These are phyloP conservation scores for Paramecium sexaurelia DNA, from an alignment of 73 alveolate species.

Conservation along the genomic window DNA sequence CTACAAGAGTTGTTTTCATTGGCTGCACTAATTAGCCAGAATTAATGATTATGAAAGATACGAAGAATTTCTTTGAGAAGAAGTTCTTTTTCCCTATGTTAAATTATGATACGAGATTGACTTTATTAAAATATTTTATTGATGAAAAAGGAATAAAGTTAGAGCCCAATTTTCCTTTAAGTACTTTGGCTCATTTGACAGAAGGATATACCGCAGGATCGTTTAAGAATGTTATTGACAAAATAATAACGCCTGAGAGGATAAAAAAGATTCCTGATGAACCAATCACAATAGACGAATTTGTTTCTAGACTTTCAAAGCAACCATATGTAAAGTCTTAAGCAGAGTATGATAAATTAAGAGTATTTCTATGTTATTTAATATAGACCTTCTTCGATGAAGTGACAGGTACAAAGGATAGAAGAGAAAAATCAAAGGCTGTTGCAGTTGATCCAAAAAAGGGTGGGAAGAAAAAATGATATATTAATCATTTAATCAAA, in stretches of 20 bases:
- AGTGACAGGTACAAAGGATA: conserved; percentile 76
- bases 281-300: conserved; percentile 78
- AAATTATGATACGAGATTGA: conserved; percentile 80
- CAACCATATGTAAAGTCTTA: conserved; percentile 71
- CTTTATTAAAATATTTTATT: conserved; percentile 81
- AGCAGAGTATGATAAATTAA: conserved; percentile 72
- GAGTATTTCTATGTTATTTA: conserved; percentile 11
- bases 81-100: conserved; percentile 87
- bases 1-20: conserved; percentile 77
- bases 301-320: conserved; percentile 80
- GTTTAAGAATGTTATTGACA: conserved; percentile 75
- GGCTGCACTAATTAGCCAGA: conserved; percentile 88
- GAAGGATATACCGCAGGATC: conserved; percentile 86
- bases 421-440: conserved; percentile 79
- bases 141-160: conserved; percentile 73
- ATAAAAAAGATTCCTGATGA: conserved; percentile 71
- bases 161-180: conserved; percentile 81
- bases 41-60: conserved; percentile 77
- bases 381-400: conserved; percentile 74
- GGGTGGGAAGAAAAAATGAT: conserved; percentile 65
- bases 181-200: conserved; percentile 87
- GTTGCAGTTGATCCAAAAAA: conserved; percentile 66
- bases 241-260: conserved; percentile 81
- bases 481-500: background rate
- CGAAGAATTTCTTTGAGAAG: conserved; percentile 83